Evolutionary conservation across 2,329 filamentous ascomycete genomes (phyloP), one percentile per base, ranked within the genome.

Genomic region (Microcyclosporella mali): DNA sequence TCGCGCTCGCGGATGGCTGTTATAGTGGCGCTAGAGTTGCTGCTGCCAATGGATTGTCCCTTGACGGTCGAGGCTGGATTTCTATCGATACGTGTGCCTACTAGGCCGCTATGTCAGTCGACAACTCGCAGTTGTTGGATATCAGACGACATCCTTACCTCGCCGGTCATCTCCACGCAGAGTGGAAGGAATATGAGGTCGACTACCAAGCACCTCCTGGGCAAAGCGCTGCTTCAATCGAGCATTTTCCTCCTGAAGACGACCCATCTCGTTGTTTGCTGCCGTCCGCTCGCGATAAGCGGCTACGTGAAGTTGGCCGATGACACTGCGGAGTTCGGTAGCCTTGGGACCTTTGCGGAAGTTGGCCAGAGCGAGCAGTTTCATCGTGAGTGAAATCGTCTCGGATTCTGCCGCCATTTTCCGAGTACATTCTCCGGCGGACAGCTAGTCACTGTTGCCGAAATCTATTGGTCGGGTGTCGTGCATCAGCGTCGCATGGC

Each of bases 311-410:
- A 40, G 30, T 27, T 39, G 18, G 4, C 35, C 18, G 35, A 44
- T 39, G 6, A 40, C 19, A n/a, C 16, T 18, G 12, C 25, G 29
- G 29, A 40, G 33, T 21, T 39, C 41, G 12, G 18, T 11, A 6
- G 28, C 19, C 14, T 39, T 39, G 4, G 35, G 30, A 9, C 41
- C 41, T 35, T 44, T 36, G 31, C 41, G 39, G 31, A 39, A 44
- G 31, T 17, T 37, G 30, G 36, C 34, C 11, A 44, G 30, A 9
- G 35, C 41, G 12, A 44, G 35, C 31, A 44, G 30, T 28, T 27
- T 38, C 41, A 44, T 44, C 4, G 35, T 44, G 18, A 44, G 36
- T 4, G 28, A 31, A 21, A 39, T 39, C n/a, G 41, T 44, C 30
- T 44, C 41, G 12, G 18, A 28, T 28, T 43, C 34, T 7, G 41